These are phyloP conservation scores for Colletotrichum sp. DNA, from an alignment of 2,329 filamentous ascomycete species.

Conservation along the genomic window DNA sequence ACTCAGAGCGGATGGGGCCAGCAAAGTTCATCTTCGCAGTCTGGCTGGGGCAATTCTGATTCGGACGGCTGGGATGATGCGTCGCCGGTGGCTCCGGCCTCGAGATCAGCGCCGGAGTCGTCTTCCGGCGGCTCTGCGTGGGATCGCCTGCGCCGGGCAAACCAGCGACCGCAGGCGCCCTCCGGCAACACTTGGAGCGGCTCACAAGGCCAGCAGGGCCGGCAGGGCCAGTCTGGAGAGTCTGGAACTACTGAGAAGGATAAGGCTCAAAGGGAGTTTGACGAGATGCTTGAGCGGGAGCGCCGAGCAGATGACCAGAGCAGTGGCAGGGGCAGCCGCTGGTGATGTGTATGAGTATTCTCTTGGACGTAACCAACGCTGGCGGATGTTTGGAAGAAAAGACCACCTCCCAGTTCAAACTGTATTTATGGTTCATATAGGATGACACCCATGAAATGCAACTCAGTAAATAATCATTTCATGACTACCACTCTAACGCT, in stretches of 20 bases:
- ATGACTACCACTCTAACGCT: neutral
- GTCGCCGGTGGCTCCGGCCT: slow-evolving; percentile 44
- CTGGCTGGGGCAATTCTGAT: neutral
- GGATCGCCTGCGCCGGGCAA: slow-evolving; percentile 49
- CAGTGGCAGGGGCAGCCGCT: neutral
- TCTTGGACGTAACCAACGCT: neutral
- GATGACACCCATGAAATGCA: neutral
- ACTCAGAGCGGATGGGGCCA: neutral
- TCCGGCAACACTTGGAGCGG: neutral
- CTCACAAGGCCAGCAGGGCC: slow-evolving; percentile 4
- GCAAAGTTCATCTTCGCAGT: neutral
- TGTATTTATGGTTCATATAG: neutral
- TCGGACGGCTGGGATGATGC: slow-evolving; percentile 37
- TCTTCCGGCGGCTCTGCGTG: slow-evolving; percentile 41
- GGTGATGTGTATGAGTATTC: neutral
- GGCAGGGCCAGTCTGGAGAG: slow-evolving; percentile 23
- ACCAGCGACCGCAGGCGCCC: slow-evolving; percentile 16
- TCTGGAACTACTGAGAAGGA: slow-evolving; percentile 39
- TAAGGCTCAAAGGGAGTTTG: slow-evolving; percentile 57
- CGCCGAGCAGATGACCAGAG: slow-evolving; percentile 23
- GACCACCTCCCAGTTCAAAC: neutral
- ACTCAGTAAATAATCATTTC: neutral
- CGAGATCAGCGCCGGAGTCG: neutral
- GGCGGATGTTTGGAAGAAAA: neutral
- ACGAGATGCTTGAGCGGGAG: slow-evolving; percentile 52